Base-by-base conservation (phyloP, 169 alveolate genomes). In the Cryptosporidium parvum region DNA sequence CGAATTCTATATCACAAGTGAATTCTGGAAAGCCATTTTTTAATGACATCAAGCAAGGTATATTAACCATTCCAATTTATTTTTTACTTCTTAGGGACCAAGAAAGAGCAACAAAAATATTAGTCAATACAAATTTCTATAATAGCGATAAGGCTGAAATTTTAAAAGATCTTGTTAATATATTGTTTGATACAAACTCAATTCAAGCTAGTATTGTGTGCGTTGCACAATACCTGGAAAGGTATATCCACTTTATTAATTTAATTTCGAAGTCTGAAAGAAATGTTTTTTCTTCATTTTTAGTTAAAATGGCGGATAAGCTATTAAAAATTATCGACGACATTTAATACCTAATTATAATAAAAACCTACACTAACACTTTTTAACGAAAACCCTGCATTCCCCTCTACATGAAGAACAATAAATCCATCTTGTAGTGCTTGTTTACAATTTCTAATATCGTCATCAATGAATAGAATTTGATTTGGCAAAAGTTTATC, bases 381-480 rank as follows among this genome's bases (percentile, higher is more conserved):
- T 18, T 65, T 65, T 1, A 80, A 44, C 33, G 89, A 61, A 62
- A 59, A 80, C 23, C 89, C 89, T 16, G 75, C 29, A 7, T 67
- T 39, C 42, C 89, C 89, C 16, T 44, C 48, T n/a, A 80, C 75
- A 23, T 59, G 75, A 4, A 80, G 37, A 48, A 65, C 89, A 44
- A 80, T 42, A 42, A 59, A 80, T 26, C 89, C 89, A 29, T 80
- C 89, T 31, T 80, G 33, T 3, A 80, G 21, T 23, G 89, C 89
- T 21, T 42, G 56, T 18, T 12, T 59, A 29, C 89, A 80, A 35
- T 80, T 80, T 10, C 51, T 39, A 42, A 80, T 26, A 62, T 80
- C 89, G 8, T 80, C 89, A 80, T 80, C 89, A 21, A 80, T 80
- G 42, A 80, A 80, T 23, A 80, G 21, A 58, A 80, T 52, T 29